These are phyloP conservation scores for Cladosporium sp. DNA, from an alignment of 2,329 filamentous ascomycete genomes.

Conservation along the genomic window DNA sequence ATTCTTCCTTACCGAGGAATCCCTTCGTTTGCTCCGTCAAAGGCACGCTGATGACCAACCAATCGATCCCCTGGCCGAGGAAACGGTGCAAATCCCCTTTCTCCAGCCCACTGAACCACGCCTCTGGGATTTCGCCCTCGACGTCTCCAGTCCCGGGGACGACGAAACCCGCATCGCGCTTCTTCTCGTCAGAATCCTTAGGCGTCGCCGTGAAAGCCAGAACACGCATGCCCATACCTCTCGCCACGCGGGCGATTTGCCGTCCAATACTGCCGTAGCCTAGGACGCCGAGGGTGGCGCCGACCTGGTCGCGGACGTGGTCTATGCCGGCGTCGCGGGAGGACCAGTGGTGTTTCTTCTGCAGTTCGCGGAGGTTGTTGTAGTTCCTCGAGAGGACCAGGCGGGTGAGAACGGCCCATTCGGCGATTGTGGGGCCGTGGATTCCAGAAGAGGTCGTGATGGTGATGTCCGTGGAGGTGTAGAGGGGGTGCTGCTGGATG, in stretches of 20 bases:
- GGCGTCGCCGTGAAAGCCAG: conserved; percentile 70
- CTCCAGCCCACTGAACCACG: conserved; percentile 54
- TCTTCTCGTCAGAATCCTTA: conserved; percentile 61
- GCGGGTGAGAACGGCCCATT: conserved; percentile 62
- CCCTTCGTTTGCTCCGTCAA: conserved; percentile 52
- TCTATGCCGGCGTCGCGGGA: conserved; percentile 27
- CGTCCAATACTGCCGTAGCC: conserved; percentile 60
- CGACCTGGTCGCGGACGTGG: conserved; percentile 53
- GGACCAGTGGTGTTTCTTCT: conserved; percentile 54
- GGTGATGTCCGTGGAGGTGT: conserved; percentile 48
- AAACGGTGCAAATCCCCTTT: conserved; percentile 51
- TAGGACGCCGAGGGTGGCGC: conserved; percentile 54
- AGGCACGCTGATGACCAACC: conserved; percentile 54
- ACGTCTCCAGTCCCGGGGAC: conserved; percentile 62
- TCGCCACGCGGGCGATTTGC: conserved; percentile 41
- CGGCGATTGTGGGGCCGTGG: conserved; percentile 60
- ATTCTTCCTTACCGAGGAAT: conserved; percentile 52
- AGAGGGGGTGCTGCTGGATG: conserved; percentile 48
- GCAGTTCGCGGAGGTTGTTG: conserved; percentile 50
- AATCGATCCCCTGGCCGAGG: conserved; percentile 51
- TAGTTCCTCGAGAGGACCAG: conserved; percentile 55
- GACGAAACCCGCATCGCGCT: conserved; percentile 60
- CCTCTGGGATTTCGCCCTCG: conserved; percentile 50
- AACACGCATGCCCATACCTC: conserved; percentile 59
- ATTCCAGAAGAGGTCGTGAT: conserved; percentile 54